These are phyloP conservation scores for Arctium minus DNA, from an alignment of 129 eudicot species.

Conservation along the genomic window DNA sequence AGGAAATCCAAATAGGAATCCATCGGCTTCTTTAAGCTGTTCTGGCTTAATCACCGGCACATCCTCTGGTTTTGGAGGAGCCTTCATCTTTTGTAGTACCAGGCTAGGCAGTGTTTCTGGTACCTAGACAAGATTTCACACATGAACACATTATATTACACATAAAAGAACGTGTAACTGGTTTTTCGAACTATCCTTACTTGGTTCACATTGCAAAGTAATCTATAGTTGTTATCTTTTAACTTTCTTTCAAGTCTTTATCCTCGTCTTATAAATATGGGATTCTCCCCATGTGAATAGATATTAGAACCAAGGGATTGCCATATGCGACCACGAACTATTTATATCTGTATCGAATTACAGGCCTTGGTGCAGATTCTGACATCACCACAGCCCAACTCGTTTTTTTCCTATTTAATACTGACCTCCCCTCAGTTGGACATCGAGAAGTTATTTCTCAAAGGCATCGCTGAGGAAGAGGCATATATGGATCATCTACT, in stretches of 20 bases:
- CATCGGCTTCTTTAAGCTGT: slow-evolving; percentile 82
- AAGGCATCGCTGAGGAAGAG: too few species aligned
- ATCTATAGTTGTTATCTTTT: background rate
- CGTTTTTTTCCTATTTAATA: too few species aligned
- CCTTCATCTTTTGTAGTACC: slow-evolving; percentile 72
- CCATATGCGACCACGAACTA: too few species aligned
- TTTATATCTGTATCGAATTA: too few species aligned
- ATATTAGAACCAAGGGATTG: too few species aligned
- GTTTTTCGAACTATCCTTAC: background rate
- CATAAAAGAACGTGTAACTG: background rate
- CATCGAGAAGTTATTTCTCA: too few species aligned
- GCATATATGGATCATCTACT: too few species aligned
- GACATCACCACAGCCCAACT: too few species aligned
- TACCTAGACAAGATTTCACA: slow-evolving; percentile 33
- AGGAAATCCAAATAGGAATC: slow-evolving; percentile 82
- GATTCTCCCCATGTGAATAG: too few species aligned
- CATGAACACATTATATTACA: background rate
- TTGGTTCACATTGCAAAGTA: slow-evolving; percentile 1
- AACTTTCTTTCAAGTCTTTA: background rate
- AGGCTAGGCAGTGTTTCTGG: slow-evolving; percentile 68
- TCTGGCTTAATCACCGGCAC: slow-evolving; percentile 68
- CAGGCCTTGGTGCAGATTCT: too few species aligned
- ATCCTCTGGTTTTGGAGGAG: slow-evolving; percentile 71
- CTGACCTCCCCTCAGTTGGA: too few species aligned
- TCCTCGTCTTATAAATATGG: background rate